Conservation (phyloP, 2,329 filamentous ascomycete species). For the Chaetomium strumarium region DNA sequence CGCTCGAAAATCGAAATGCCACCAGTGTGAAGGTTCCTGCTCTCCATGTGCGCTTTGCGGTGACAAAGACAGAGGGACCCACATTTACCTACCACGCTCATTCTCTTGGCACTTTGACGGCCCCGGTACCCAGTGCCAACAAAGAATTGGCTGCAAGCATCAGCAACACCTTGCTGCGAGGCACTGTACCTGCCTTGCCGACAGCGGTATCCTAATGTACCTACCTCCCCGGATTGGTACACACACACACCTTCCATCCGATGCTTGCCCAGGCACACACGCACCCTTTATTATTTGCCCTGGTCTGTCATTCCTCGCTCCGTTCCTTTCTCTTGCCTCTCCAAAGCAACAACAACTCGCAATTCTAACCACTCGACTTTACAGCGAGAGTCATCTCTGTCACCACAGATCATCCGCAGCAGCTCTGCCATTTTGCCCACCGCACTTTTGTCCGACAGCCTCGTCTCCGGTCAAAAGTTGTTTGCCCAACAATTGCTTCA, state of each 20-base stretch:
- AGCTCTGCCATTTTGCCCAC: conserved; percentile 42
- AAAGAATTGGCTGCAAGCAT: conserved; percentile 1
- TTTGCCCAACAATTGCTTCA: conserved; percentile 24
- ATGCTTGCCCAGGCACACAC: conserved; percentile 5
- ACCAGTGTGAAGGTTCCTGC: no score
- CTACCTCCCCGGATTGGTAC: conserved; percentile 3
- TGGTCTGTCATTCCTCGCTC: conserved; percentile 30
- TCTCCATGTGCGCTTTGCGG: background rate
- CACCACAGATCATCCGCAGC: conserved; percentile 55
- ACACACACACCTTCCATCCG: conserved; percentile 9
- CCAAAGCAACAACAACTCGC: conserved; percentile 45
- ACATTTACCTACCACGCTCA: no score
- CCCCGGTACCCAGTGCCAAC: conserved; percentile 11
- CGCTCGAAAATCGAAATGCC: no score
- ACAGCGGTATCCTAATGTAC: background rate
- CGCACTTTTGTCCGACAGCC: conserved; percentile 29
- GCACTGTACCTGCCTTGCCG: background rate
- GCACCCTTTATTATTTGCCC: conserved; percentile 24
- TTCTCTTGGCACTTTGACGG: background rate
- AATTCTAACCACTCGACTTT: conserved; percentile 37
- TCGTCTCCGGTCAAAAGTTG: conserved; percentile 24
- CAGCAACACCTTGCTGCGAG: conserved; percentile 1
- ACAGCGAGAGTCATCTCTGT: conserved; percentile 49
- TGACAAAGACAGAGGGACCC: background rate
- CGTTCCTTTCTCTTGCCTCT: conserved; percentile 32